Evolutionary conservation across 371 early-diverging fungal species (phyloP).

Genomic region (Mucor ambiguus): DNA sequence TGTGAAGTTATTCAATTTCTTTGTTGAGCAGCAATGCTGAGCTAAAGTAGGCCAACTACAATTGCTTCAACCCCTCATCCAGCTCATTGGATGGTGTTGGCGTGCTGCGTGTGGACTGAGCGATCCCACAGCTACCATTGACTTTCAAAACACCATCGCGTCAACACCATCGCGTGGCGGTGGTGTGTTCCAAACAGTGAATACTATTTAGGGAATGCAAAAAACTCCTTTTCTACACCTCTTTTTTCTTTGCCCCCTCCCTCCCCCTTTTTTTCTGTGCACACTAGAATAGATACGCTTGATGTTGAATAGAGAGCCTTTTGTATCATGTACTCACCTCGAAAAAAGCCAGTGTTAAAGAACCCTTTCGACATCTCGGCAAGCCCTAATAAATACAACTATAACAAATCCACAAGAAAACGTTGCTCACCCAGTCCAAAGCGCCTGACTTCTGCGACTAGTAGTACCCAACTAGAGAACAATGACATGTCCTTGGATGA

Average conservation of each 20-base stretch:
- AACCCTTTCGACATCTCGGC: not conserved
- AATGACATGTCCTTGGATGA: slow-evolving; percentile 3
- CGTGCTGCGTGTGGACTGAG: no score
- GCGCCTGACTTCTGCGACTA: not conserved
- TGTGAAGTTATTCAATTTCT: no score
- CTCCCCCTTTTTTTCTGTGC: not conserved
- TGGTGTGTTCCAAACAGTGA: not conserved
- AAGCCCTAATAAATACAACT: not conserved
- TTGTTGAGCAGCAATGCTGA: no score
- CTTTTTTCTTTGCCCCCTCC: not conserved
- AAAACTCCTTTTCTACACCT: not conserved
- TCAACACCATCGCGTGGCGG: not conserved
- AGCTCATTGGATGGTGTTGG: no score
- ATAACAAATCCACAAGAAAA: not conserved
- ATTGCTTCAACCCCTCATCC: no score
- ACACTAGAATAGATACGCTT: not conserved
- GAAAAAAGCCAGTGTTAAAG: not conserved
- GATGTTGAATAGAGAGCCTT: not conserved
- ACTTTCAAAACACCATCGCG: not conserved
- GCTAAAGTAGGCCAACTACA: no score
- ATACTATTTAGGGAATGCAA: not conserved
- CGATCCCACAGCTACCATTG: not conserved
- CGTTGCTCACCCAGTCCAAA: not conserved
- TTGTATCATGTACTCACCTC: slow-evolving; percentile 2
- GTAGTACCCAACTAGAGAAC: not conserved